Evolutionary conservation across 2,329 filamentous ascomycete genomes (phyloP), one percentile per base, ranked within the genome.

Genomic region (Colletotrichum sp.): DNA sequence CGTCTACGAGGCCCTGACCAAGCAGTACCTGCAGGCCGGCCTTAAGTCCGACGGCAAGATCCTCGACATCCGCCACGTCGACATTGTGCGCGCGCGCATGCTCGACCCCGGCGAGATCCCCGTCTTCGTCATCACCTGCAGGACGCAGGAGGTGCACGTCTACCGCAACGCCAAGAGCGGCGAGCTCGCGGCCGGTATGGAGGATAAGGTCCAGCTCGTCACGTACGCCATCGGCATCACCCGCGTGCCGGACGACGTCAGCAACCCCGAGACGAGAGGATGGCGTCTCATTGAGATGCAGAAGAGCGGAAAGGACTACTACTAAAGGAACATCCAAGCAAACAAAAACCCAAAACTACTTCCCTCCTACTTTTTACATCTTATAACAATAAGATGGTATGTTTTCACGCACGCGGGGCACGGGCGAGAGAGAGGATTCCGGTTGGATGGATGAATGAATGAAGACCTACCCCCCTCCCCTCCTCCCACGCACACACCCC

Each of bases 251-350:
- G 97, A 99, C 83, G 97, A 99, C 80, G 96, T 99, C 80, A 96
- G 94, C 89, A 99, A 99, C 85, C 95, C 96, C 3, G 97, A 99
- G 88, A 99, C 97, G 13, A 92, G 96, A 82, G 97, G 97, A 36
- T 99, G 97, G 97, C 94, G 96, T 82, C 89, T 99, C 85, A 99
- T 99, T 83, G 97, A 99, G 88, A 92, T 99, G 89, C 97, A 99
- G 86, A 99, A 99, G 93, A 98, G 95, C 85, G 96, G 95, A 72
- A 92, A 97, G 82, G 97, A 99, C 87, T 99, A 90, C 85, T 90
- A 91, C 80, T 92, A 86, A 87, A 49, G 21, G 2, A 64, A 32
- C 52, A 62, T 30, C 39, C 30, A 15, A 44, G 16, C 13, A n/a
- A 44, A 24, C 13, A n/a, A 36, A 8, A 63, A 16, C n/a, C 3